These are phyloP conservation scores for Exobasidium cylindrosporum DNA, from an alignment of 1,284 basidiomycete species.

Conservation along the genomic window DNA sequence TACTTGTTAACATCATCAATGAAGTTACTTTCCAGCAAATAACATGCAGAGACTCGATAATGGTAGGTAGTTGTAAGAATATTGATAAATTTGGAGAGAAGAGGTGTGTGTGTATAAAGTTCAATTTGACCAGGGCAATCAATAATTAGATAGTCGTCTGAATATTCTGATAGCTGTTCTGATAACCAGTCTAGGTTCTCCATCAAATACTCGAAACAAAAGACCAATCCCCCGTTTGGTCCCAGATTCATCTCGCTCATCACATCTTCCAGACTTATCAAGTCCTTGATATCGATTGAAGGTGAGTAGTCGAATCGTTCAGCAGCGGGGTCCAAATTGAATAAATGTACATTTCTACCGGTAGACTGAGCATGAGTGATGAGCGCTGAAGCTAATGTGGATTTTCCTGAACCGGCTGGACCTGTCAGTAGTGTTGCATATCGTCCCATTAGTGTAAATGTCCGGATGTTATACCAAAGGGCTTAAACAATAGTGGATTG, in stretches of 20 bases:
- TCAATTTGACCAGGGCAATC: constrained; percentile 99
- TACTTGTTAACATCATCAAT: constrained; percentile 85
- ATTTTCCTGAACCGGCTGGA: constrained; percentile 93
- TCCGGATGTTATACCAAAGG: no score
- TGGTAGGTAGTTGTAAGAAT: constrained; percentile 56
- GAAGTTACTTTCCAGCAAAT: constrained; percentile 87
- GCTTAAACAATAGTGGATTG: no score
- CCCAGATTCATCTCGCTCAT: constrained; percentile 95
- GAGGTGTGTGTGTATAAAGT: constrained; percentile 95
- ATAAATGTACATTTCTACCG: constrained; percentile 81
- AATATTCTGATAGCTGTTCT: constrained; percentile 88
- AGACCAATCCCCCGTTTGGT: constrained; percentile 93
- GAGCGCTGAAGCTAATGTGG: constrained; percentile 85
- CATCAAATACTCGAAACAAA: constrained; percentile 98
- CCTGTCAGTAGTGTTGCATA: constrained; percentile 59
- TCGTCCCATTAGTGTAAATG: constrained; percentile 12
- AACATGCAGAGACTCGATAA: constrained; percentile 58
- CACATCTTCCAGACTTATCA: constrained; percentile 89
- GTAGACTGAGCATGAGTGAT: constrained; percentile 84
- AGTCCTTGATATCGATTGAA: constrained; percentile 87
- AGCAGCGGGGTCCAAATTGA: constrained; percentile 97
- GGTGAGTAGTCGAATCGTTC: constrained; percentile 91
- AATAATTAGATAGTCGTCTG: constrained; percentile 95
- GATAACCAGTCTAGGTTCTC: constrained; percentile 99
- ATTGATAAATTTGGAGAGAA: constrained; percentile 82